Conservation (phyloP, 805 yeast genomes). For the Pichia californica region DNA sequence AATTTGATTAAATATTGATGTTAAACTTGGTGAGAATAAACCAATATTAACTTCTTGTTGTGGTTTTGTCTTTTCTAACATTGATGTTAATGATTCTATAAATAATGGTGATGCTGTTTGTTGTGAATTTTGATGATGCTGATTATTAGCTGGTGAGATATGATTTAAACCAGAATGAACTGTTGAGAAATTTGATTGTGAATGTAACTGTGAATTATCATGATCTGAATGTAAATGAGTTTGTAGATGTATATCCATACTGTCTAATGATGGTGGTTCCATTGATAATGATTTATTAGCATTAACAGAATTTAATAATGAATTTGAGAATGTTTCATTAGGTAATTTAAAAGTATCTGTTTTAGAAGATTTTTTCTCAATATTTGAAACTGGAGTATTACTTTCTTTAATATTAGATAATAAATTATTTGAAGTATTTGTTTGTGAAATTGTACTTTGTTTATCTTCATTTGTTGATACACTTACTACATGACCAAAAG, state of each 20-base stretch:
- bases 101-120: neutral
- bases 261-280: neutral
- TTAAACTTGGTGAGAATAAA: slow-evolving; percentile 24
- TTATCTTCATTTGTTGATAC: neutral
- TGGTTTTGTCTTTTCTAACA: neutral
- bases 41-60: slow-evolving; percentile 6
- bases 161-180: neutral
- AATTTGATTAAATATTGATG: slow-evolving; percentile 28
- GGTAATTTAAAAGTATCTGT: too few relatives aligned
- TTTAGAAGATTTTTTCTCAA: too few relatives aligned
- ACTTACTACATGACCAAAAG: slow-evolving; percentile 8
- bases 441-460: neutral
- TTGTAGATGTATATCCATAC: too few relatives aligned
- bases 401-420: too few relatives aligned
- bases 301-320: too few relatives aligned
- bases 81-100: neutral
- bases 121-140: neutral
- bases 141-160: neutral
- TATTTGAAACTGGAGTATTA: too few relatives aligned
- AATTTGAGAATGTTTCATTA: too few relatives aligned
- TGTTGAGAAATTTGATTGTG: neutral
- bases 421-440: neutral
- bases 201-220: too few relatives aligned
- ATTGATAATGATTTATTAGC: neutral
- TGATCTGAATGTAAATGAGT: too few relatives aligned